Conservation (phyloP, 2,329 filamentous ascomycete species). For the Cladosporium sp. region DNA sequence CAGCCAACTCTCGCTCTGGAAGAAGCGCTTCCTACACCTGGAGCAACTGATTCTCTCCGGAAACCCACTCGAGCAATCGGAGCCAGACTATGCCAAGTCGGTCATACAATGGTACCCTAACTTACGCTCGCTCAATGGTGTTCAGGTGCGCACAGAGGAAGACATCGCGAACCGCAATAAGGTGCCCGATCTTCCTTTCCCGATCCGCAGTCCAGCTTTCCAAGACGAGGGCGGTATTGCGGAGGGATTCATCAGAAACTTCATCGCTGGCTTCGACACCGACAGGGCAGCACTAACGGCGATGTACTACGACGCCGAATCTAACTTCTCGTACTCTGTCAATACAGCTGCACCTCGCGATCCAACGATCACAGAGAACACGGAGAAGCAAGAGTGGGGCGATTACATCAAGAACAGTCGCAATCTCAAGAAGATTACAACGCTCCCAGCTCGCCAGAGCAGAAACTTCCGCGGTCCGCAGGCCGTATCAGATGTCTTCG, state of each 20-base stretch:
- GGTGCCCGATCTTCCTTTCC: conserved; percentile 56
- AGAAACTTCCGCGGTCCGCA: conserved; percentile 63
- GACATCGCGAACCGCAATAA: conserved; percentile 57
- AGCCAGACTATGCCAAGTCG: conserved; percentile 57
- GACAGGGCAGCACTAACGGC: conserved; percentile 61
- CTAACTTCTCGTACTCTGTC: conserved; percentile 70
- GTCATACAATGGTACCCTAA: conserved; percentile 79
- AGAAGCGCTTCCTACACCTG: conserved; percentile 70
- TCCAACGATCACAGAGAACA: conserved; percentile 30
- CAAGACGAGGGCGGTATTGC: conserved; percentile 69
- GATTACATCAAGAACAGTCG: conserved; percentile 73
- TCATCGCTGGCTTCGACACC: conserved; percentile 69
- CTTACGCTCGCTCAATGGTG: conserved; percentile 70
- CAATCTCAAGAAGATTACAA: conserved; percentile 68
- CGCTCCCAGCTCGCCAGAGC: conserved; percentile 57
- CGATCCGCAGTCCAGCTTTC: conserved; percentile 62
- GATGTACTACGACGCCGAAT: conserved; percentile 70
- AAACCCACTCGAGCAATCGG: conserved; percentile 61
- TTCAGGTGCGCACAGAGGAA: conserved; percentile 68
- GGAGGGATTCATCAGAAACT: conserved; percentile 70
- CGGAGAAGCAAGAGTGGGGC: conserved; percentile 59
- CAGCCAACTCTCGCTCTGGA: conserved; percentile 69
- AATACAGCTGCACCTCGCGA: conserved; percentile 58
- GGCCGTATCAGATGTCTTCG: conserved; percentile 66
- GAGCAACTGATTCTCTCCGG: conserved; percentile 75